phyloP scores from a whole-genome alignment of 169 alveolate genomes.

The Babesia gibsoni region DNA sequence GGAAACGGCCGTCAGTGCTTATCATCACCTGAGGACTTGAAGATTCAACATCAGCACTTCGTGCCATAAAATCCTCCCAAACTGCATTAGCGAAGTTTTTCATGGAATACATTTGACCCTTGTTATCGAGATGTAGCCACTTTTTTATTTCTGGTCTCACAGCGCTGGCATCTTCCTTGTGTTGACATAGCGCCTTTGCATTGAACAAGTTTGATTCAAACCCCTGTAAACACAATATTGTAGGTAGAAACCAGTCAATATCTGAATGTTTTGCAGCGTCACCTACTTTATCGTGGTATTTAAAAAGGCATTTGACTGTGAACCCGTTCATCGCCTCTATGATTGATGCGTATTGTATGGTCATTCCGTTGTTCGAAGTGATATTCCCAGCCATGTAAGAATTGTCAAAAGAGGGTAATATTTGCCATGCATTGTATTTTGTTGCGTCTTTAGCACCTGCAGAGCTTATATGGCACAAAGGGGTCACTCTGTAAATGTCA shows the following conservation, averaged over 20 bases:
- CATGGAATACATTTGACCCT: not conserved
- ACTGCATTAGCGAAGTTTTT: not conserved
- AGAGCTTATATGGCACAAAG: conserved; percentile 1
- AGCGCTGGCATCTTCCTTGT: not conserved
- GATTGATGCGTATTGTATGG: not conserved
- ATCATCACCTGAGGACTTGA: too few species aligned
- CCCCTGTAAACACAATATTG: conserved; percentile 3
- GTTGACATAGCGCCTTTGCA: not conserved
- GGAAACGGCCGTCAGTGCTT: not conserved
- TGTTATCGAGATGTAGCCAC: not conserved
- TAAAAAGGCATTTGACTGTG: not conserved
- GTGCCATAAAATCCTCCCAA: not conserved
- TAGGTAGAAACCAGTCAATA: not conserved
- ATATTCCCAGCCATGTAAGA: not conserved
- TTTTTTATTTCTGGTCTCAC: not conserved
- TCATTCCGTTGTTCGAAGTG: not conserved
- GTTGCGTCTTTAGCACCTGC: not conserved
- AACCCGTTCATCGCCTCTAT: conserved; percentile 14
- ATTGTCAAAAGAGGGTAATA: conserved; percentile 17
- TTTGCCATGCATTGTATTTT: not conserved
- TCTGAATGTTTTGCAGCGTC: not conserved
- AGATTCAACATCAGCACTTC: not conserved
- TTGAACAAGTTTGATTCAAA: conserved; percentile 6
- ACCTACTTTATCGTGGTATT: too few species aligned
- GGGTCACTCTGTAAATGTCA: not conserved